Evolutionary conservation across 129 eudicot species (phyloP).

Genomic region (Chrysanthemum makinoi): DNA sequence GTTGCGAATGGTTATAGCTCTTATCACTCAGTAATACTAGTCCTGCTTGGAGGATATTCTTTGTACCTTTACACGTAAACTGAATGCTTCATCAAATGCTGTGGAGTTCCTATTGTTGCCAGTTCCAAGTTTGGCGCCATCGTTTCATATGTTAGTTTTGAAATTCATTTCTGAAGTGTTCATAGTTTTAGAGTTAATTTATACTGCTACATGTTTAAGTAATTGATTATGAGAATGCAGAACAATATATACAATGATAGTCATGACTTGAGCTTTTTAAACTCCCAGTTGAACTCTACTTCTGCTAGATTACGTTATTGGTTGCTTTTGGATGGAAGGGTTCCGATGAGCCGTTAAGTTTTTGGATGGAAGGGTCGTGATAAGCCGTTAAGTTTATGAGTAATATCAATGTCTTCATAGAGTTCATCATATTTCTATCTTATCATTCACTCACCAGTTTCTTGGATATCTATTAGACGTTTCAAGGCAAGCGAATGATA

Average conservation of each 20-base stretch:
- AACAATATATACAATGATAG: conserved; percentile 22
- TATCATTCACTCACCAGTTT: no score
- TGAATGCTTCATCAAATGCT: conserved; percentile 24
- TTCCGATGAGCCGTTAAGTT: no score
- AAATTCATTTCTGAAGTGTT: conserved; percentile 42
- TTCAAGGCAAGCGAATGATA: no score
- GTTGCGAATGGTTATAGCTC: conserved; percentile 19
- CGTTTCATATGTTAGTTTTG: conserved; percentile 34
- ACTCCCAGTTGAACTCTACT: background rate
- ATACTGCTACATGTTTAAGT: conserved; percentile 20
- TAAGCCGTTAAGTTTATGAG: no score
- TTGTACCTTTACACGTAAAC: conserved; percentile 41
- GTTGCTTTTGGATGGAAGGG: no score
- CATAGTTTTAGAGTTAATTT: conserved; percentile 30
- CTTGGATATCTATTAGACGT: no score
- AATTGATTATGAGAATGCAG: conserved; percentile 12
- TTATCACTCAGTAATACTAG: conserved; percentile 30
- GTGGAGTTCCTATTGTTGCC: conserved; percentile 26
- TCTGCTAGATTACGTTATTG: no score
- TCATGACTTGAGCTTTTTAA: conserved; percentile 11
- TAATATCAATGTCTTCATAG: no score
- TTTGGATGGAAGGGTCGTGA: no score
- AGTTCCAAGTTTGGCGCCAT: conserved; percentile 38
- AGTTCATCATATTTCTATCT: no score
- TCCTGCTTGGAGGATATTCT: conserved; percentile 35